These are phyloP conservation scores for Hypoxylon sp. DNA, from an alignment of 2,329 filamentous ascomycete genomes.

Conservation along the genomic window DNA sequence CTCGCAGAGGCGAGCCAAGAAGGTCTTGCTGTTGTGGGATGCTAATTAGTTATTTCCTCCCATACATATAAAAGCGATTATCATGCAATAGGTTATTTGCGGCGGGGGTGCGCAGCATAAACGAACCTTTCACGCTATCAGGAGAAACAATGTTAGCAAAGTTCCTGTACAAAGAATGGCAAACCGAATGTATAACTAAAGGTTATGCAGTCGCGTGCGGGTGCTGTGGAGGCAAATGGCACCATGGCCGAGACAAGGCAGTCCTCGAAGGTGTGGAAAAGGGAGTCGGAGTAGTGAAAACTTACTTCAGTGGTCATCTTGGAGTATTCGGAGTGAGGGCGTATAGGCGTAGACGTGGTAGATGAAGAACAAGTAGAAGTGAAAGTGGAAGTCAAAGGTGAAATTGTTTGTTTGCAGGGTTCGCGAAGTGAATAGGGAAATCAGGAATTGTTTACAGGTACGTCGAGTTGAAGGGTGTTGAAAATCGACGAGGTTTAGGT, in stretches of 20 bases:
- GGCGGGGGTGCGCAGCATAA: constrained; percentile 35
- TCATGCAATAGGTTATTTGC: constrained; percentile 33
- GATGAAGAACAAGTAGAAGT: constrained; percentile 17
- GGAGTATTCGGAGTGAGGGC: constrained; percentile 39
- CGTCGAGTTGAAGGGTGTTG: constrained; percentile 48
- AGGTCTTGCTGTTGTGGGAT: constrained; percentile 85
- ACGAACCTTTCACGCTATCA: constrained; percentile 79
- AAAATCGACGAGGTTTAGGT: constrained; percentile 52
- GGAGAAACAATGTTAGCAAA: constrained; percentile 51
- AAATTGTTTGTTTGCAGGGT: constrained; percentile 40
- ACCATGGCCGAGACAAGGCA: constrained; percentile 44
- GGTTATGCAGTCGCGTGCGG: constrained; percentile 47
- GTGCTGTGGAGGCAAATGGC: constrained; percentile 41
- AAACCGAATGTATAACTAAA: constrained; percentile 41
- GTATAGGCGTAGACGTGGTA: constrained; percentile 30
- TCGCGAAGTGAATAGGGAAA: constrained; percentile 38
- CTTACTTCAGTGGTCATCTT: constrained; percentile 56
- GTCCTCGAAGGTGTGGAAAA: constrained; percentile 30
- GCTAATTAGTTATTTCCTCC: constrained; percentile 40
- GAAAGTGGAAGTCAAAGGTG: constrained; percentile 12
- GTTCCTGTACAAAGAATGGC: constrained; percentile 22
- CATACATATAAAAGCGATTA: constrained; percentile 30
- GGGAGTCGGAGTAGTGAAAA: constrained; percentile 39
- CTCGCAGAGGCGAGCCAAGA: constrained; percentile 99
- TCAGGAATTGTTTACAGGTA: constrained; percentile 52